Evolutionary conservation across 768 basidiomycete genomes (phyloP), one percentile per base, ranked within the genome.

Genomic region (Mycena galericulata): DNA sequence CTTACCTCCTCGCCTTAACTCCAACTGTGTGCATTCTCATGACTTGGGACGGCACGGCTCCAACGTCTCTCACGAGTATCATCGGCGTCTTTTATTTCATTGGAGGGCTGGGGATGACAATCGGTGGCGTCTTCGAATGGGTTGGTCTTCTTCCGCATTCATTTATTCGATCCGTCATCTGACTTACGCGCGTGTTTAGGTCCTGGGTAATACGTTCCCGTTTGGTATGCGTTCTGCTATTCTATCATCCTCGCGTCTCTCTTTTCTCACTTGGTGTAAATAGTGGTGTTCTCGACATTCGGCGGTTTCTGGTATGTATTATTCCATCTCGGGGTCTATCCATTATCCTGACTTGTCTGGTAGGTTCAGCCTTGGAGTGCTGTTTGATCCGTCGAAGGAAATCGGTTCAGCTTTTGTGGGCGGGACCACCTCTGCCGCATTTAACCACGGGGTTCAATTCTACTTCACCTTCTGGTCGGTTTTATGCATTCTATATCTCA

Each of bases 171-270:
- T 22, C 12, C 4, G 27, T 68, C 61, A 62, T 32, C 61, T 58
- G 61, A 68, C 41, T 62, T 36, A 26, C 32, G 22, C 61, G 10
- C 61, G 27, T 41, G 27, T 51, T 34, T 29, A 73, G 72, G 68
- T 71, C 38, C 45, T 73, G 47, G 72, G 72, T 20, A 73, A 73
- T 38, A 73, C 72, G 18, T 71, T 73, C 51, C 59, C 72, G 22
- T 73, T 55, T 50, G 50, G 67, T 68, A 17, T 2, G 46, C 14
- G 6, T 53, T 40, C 49, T 62, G 9, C 15, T 62, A 41, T 57
- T 57, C 30, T 7, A 36, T 17, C 32, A 41, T 2, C 46, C 45
- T 36, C 6, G 34, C 34, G 34, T 1, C 26, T 5, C 20, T 29
- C 15, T 36, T 22, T 18, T 56, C 60, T 62, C 34, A 62, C 46